Conservation (phyloP, 2,329 filamentous ascomycete genomes). For the Diaporthe vexans region DNA sequence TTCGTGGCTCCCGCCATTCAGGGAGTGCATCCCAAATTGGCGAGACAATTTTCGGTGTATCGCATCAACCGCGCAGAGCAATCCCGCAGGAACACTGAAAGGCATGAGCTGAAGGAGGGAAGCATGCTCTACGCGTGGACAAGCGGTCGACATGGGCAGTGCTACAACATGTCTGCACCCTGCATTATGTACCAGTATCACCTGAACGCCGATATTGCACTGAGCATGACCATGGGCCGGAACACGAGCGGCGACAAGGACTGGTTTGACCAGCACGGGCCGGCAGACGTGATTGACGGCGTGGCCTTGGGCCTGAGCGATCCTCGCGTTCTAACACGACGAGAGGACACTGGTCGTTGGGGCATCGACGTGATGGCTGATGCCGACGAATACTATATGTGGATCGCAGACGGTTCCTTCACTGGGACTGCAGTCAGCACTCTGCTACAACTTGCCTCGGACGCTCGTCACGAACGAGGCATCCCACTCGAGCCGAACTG, state of each 20-base stretch:
- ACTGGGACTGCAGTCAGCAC: conserved; percentile 37
- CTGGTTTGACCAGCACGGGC: conserved; percentile 40
- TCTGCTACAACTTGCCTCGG: conserved; percentile 34
- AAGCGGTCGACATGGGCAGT: conserved; percentile 75
- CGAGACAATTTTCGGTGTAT: conserved; percentile 48
- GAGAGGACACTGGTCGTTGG: conserved; percentile 41
- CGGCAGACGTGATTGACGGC: conserved; percentile 38
- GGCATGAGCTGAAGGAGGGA: conserved; percentile 62
- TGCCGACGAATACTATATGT: conserved; percentile 43
- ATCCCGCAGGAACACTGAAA: conserved; percentile 71
- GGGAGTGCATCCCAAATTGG: conserved; percentile 46
- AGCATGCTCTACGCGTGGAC: conserved; percentile 77
- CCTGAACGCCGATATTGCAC: conserved; percentile 76
- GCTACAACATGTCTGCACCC: conserved; percentile 71
- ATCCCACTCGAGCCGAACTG: conserved; percentile 35
- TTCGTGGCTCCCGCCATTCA: conserved; percentile 49
- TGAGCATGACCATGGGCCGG: conserved; percentile 52
- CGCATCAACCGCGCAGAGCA: conserved; percentile 55
- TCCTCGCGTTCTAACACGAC: conserved; percentile 31
- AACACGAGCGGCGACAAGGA: conserved; percentile 46
- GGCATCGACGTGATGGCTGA: conserved; percentile 44
- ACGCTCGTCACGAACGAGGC: conserved; percentile 32
- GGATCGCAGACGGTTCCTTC: conserved; percentile 38
- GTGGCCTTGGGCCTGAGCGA: conserved; percentile 40
- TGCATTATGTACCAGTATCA: conserved; percentile 82